phyloP scores from a whole-genome alignment of 176 grass and related monocot genomes.

The Eragrostis nindensis region DNA sequence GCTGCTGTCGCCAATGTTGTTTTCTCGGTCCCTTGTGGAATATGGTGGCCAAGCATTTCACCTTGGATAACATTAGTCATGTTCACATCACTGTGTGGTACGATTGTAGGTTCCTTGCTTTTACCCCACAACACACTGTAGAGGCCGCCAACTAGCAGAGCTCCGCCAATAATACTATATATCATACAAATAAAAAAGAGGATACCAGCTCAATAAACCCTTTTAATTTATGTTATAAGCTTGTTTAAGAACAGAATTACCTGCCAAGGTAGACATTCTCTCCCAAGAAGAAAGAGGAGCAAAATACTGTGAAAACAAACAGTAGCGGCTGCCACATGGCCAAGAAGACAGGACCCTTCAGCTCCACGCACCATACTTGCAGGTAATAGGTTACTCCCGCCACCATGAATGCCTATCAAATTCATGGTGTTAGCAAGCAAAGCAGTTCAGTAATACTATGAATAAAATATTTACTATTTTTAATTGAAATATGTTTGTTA shows the following conservation, averaged over 20 bases:
- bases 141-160: constrained; percentile 58
- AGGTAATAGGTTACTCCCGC: constrained; percentile 55
- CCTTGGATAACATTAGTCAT: no score
- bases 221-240: not conserved
- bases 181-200: not conserved
- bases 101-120: constrained; percentile 18
- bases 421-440: not conserved
- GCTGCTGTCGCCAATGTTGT: no score
- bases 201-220: not conserved
- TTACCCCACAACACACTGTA: constrained; percentile 72
- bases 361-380: constrained; percentile 25
- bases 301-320: constrained; percentile 31
- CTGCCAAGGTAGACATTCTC: constrained; percentile 13
- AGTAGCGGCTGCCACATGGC: not conserved
- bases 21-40: no score
- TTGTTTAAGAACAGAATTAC: not conserved
- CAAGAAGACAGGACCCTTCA: not conserved
- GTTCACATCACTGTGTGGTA: not conserved
- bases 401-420: constrained; percentile 45
- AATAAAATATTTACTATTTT: not conserved
- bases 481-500: not conserved
- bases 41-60: no score
- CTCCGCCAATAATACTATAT: constrained; percentile 51
- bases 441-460: not conserved
- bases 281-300: not conserved